Percentiles rank a stretch among this genome's conserved stretches.
phyloP scores from a whole-genome alignment of 768 basidiomycete genomes.

The Hygrophoropsis aurantiaca region DNA sequence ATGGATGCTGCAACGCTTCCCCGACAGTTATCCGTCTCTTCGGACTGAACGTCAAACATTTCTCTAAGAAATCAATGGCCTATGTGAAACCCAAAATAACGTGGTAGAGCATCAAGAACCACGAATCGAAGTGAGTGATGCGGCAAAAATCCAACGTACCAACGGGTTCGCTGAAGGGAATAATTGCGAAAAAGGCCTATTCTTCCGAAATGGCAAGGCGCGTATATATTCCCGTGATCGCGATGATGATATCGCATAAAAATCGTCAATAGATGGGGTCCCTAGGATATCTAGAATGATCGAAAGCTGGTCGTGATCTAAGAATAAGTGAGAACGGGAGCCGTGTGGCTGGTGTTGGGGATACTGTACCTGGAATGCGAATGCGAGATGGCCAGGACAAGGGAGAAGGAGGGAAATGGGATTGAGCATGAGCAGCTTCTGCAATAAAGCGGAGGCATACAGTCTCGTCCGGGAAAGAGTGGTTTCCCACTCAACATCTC shows the following conservation, averaged over 20 bases:
- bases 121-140: neutral
- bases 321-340: neutral
- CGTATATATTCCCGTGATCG: slow-evolving; percentile 86
- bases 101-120: neutral
- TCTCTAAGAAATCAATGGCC: slow-evolving; percentile 78
- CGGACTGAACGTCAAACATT: slow-evolving; percentile 83
- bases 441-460: slow-evolving; percentile 35
- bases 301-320: slow-evolving; percentile 91
- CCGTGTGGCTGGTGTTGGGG: neutral
- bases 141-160: slow-evolving; percentile 33
- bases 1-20: slow-evolving; percentile 87
- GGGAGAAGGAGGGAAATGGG: neutral
- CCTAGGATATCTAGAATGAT: slow-evolving; percentile 95
- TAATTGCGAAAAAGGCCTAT: slow-evolving; percentile 64
- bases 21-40: slow-evolving; percentile 85
- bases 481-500: slow-evolving; percentile 94
- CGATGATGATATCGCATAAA: slow-evolving; percentile 85
- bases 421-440: slow-evolving; percentile 6
- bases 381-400: neutral
- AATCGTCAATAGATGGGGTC: slow-evolving; percentile 87
- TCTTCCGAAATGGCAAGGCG: slow-evolving; percentile 83
- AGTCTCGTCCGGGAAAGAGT: slow-evolving; percentile 93
- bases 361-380: neutral
- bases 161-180: slow-evolving; percentile 76
- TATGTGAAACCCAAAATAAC: slow-evolving; percentile 17